A percentile compares a stretch with the other conserved stretches of the same genome.
Conservation (phyloP, 2,329 filamentous ascomycete genomes). For the Dactylellina parvicollis region DNA sequence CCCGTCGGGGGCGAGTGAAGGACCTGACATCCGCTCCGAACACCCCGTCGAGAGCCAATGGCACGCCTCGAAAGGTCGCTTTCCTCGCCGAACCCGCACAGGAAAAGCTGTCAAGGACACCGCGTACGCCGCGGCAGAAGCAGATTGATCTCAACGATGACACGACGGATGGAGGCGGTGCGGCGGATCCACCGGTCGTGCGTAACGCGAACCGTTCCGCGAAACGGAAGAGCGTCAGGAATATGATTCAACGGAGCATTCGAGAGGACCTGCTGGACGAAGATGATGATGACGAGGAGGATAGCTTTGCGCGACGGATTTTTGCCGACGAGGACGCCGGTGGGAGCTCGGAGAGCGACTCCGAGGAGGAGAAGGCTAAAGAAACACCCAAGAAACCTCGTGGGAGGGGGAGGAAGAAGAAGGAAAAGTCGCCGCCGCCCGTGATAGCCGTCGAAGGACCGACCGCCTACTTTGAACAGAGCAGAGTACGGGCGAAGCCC, state of each 20-base stretch:
- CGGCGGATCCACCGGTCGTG: slow-evolving; percentile 48
- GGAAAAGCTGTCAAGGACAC: slow-evolving; percentile 23
- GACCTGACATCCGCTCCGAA: slow-evolving; percentile 17
- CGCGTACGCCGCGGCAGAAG: slow-evolving; percentile 45
- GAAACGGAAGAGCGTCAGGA: slow-evolving; percentile 81
- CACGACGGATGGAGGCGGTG: slow-evolving; percentile 10
- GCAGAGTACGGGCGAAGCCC: slow-evolving; percentile 71
- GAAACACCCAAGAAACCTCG: slow-evolving; percentile 65
- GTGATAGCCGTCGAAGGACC: slow-evolving; percentile 84
- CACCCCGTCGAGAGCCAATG: slow-evolving; percentile 44
- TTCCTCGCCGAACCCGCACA: slow-evolving; percentile 32
- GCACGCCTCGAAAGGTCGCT: slow-evolving; percentile 43
- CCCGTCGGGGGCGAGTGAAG: slow-evolving; percentile 36
- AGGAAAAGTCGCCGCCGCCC: slow-evolving; percentile 68
- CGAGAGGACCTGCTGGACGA: slow-evolving; percentile 45
- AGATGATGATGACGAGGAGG: slow-evolving; percentile 36
- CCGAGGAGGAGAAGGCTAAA: slow-evolving; percentile 57
- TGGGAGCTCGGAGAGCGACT: slow-evolving; percentile 58
- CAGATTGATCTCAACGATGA: slow-evolving; percentile 37
- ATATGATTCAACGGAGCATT: slow-evolving; percentile 77
- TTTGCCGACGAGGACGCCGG: slow-evolving; percentile 72
- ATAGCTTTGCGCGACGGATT: slow-evolving; percentile 39
- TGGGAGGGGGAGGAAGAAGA: slow-evolving; percentile 59
- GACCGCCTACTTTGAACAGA: slow-evolving; percentile 93
- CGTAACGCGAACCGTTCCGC: slow-evolving; percentile 79